Evolutionary conservation across 768 basidiomycete genomes (phyloP).

Genomic region (Trametes villosa): DNA sequence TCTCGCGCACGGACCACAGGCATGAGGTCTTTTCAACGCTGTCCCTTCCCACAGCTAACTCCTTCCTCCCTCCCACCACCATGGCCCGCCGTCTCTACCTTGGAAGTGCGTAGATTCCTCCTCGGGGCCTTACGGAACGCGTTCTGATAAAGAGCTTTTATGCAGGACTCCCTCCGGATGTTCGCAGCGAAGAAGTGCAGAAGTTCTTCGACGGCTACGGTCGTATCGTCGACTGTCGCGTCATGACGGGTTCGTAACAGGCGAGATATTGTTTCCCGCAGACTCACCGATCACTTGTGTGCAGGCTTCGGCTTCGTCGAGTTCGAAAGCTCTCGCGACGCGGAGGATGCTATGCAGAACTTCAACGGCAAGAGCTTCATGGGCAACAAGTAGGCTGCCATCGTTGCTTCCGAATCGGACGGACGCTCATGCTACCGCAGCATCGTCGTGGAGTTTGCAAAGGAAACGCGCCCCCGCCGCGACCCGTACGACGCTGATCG

Average conservation of each 20-base stretch:
- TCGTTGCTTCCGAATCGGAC: conserved; percentile 1
- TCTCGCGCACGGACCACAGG: conserved; percentile 36
- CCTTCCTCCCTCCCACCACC: conserved; percentile 37
- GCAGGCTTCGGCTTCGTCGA: conserved; percentile 97
- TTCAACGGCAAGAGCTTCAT: conserved; percentile 90
- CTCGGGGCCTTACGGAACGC: conserved; percentile 5
- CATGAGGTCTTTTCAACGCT: conserved; percentile 25
- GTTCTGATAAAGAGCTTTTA: conserved; percentile 9
- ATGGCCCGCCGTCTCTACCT: conserved; percentile 89
- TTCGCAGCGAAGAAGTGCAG: conserved; percentile 80
- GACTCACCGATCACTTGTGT: too few species aligned
- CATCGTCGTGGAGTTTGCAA: conserved; percentile 95
- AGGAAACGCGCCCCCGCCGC: conserved; percentile 86
- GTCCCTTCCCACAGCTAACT: conserved; percentile 15
- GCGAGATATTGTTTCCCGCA: too few species aligned
- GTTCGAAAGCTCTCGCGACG: conserved; percentile 92
- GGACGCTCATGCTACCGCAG: conserved; percentile 44
- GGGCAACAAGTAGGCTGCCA: conserved; percentile 70
- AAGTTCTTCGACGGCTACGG: conserved; percentile 93
- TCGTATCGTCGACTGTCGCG: conserved; percentile 85
- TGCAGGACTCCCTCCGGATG: conserved; percentile 80
- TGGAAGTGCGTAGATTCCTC: conserved; percentile 59
- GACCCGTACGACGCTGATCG: conserved; percentile 72
- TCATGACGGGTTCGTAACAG: conserved; percentile 83
- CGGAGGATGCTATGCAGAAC: conserved; percentile 88